Base-by-base conservation (phyloP, 192 early-diverging fungal genomes). In the Cladochytrium replicatum region DNA sequence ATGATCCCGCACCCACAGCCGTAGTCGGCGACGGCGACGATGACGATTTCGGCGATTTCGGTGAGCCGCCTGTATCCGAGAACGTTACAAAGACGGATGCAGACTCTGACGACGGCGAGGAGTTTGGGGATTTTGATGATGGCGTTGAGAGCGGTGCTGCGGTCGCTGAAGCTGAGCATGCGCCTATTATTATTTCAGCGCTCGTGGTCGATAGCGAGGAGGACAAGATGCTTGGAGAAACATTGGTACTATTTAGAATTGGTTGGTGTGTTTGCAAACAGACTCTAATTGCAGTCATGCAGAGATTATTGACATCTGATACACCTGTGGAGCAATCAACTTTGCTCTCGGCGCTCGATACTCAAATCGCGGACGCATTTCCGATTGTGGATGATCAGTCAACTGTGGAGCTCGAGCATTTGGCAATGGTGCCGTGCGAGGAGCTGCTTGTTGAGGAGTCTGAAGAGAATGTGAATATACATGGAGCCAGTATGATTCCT, bases 1-100 rank as follows among this genome's bases (percentile, higher is more conserved):
- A n/a, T n/a, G n/a, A n/a, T n/a, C n/a, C n/a, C n/a, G n/a, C n/a
- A n/a, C n/a, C n/a, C n/a, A n/a, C n/a, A n/a, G n/a, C n/a, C n/a
- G n/a, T n/a, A n/a, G n/a, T n/a, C n/a, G n/a, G n/a, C n/a, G n/a
- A n/a, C n/a, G n/a, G n/a, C n/a, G 66, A 61, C 8, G 61, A 65
- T 37, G 69, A 66, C 43, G 69, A 69, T 47, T 72, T 72, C 49
- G 71, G 41, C 1, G 56, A 58, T 43, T 58, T 58, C 46, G 56
- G 52, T 13, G 56, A 19, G 4, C 15, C 29, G 13, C 21, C 19
- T 6, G 62, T 4, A n/a, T n/a, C n/a, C n/a, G n/a, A n/a, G n/a
- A n/a, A n/a, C n/a, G n/a, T n/a, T n/a, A n/a, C n/a, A n/a, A n/a
- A n/a, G n/a, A n/a, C n/a, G n/a, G n/a, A n/a, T n/a, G n/a, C n/a